Conservation (phyloP, 495 filamentous ascomycete genomes). For the Aspergillus leporis region DNA sequence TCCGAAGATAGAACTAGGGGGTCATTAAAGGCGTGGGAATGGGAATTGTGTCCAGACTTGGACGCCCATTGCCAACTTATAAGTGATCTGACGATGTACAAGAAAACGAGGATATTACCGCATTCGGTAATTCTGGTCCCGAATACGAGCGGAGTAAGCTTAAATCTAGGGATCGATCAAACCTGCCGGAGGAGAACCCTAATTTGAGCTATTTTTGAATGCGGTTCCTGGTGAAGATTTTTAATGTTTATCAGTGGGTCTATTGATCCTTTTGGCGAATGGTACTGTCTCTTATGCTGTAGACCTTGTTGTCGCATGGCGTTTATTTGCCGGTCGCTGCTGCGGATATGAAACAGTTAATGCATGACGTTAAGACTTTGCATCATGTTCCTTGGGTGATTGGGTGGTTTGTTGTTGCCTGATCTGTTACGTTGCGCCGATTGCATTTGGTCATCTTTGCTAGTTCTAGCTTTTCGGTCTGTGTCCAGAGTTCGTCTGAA, state of each 20-base stretch:
- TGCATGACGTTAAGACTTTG: neutral
- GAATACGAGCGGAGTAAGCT: conserved; percentile 32
- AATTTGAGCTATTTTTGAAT: neutral
- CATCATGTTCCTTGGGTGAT: neutral
- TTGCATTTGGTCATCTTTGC: too few species aligned
- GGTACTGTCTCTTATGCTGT: neutral
- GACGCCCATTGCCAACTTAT: neutral
- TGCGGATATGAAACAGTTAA: neutral
- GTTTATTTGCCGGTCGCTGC: neutral
- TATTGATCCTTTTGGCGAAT: neutral
- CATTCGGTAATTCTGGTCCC: conserved; percentile 29
- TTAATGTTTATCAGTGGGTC: neutral
- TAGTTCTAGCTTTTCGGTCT: too few species aligned
- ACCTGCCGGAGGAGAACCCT: neutral
- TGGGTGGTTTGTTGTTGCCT: neutral
- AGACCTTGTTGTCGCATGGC: too few species aligned
- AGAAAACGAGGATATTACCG: conserved; percentile 15
- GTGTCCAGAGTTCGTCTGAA: too few species aligned
- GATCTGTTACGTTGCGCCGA: neutral
- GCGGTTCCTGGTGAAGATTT: neutral
- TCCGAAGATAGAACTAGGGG: too few species aligned
- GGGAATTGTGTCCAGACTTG: neutral
- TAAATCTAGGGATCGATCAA: neutral
- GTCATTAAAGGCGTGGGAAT: neutral
- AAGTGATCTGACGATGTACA: neutral